A percentile compares a stretch with the other conserved stretches of the same genome.
Evolutionary conservation across 2,329 filamentous ascomycete species (phyloP).

Genomic region (Penicillium sp.): DNA sequence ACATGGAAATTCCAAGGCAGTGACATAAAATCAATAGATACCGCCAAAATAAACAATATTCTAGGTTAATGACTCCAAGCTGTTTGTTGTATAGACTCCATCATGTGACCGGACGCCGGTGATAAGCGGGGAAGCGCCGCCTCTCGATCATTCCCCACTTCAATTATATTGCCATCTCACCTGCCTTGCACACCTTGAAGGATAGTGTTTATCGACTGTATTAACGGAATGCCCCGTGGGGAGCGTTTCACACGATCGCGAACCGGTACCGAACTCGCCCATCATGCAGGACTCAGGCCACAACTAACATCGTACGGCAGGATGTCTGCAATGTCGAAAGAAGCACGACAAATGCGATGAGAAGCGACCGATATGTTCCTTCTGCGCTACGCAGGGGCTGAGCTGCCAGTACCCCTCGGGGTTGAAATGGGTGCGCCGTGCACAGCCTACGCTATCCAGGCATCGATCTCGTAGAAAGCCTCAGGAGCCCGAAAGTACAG

Average conservation of each 20-base stretch:
- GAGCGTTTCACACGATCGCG: slow-evolving; percentile 24
- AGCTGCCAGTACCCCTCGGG: slow-evolving; percentile 23
- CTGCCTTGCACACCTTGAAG: neutral
- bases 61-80: no score
- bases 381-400: slow-evolving; percentile 13
- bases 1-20: no score
- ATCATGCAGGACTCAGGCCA: neutral
- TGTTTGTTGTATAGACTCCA: neutral
- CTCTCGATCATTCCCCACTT: neutral
- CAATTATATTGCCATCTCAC: neutral
- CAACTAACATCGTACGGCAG: slow-evolving; percentile 9
- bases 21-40: no score
- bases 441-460: slow-evolving; percentile 16
- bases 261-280: slow-evolving; percentile 16
- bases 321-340: slow-evolving; percentile 26
- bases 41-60: no score
- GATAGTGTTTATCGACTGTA: neutral
- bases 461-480: slow-evolving; percentile 19
- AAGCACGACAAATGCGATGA: slow-evolving; percentile 31
- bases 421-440: slow-evolving; percentile 24
- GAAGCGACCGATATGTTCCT: slow-evolving; percentile 18
- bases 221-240: slow-evolving; percentile 17
- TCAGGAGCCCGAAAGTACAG: neutral
- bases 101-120: slow-evolving; percentile 24
- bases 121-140: slow-evolving; percentile 19